Conservation (phyloP, 2,329 filamentous ascomycete species). For the Ophiosphaerella korrae region DNA sequence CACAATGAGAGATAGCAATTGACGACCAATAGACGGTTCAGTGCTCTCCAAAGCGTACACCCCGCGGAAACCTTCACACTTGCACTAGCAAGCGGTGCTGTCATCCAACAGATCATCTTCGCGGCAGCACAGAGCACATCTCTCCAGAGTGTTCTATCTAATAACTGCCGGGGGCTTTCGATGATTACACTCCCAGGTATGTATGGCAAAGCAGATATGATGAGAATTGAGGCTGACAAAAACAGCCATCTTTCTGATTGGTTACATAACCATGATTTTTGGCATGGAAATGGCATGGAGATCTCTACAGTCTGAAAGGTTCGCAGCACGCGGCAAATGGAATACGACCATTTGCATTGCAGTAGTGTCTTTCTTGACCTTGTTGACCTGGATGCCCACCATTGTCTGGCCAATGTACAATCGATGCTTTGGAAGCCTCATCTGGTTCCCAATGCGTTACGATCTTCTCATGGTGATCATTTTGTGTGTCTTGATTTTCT, state of each 20-base stretch:
- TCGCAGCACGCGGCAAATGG: slow-evolving; percentile 65
- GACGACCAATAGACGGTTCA: slow-evolving; percentile 37
- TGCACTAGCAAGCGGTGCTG: slow-evolving; percentile 44
- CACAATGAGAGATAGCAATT: slow-evolving; percentile 5
- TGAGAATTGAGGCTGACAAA: slow-evolving; percentile 17
- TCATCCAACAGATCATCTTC: slow-evolving; percentile 46
- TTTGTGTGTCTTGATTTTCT: slow-evolving; percentile 56
- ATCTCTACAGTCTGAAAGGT: slow-evolving; percentile 60
- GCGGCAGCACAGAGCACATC: slow-evolving; percentile 47
- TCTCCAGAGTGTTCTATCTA: slow-evolving; percentile 45
- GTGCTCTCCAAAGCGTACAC: slow-evolving; percentile 44
- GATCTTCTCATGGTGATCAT: slow-evolving; percentile 63
- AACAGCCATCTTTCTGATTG: slow-evolving; percentile 68
- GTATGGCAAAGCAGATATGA: slow-evolving; percentile 11
- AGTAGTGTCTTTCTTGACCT: slow-evolving; percentile 56
- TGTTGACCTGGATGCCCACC: slow-evolving; percentile 65
- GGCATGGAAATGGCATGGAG: slow-evolving; percentile 65
- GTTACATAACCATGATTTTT: slow-evolving; percentile 69
- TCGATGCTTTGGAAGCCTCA: slow-evolving; percentile 69
- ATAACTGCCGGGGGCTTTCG: slow-evolving; percentile 40
- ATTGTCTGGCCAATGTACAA: slow-evolving; percentile 61
- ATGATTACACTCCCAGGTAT: slow-evolving; percentile 48
- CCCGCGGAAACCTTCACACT: slow-evolving; percentile 49
- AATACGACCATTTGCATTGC: slow-evolving; percentile 63
- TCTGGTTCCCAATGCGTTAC: slow-evolving; percentile 70